These are phyloP conservation scores for Microthlaspi erraticum DNA, from an alignment of 345 rosid genomes.

Conservation along the genomic window DNA sequence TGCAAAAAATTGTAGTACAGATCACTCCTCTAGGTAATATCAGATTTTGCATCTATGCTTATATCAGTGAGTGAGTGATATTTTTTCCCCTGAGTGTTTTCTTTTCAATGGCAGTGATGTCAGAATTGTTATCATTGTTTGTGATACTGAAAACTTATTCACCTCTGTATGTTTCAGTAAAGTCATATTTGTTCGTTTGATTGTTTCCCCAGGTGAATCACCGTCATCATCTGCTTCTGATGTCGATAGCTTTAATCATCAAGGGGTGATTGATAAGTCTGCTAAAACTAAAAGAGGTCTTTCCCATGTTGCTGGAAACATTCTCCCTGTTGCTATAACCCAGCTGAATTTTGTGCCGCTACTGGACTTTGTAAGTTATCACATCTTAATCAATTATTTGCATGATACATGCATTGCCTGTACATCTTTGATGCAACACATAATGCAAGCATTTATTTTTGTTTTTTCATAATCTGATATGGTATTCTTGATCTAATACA, in stretches of 20 bases:
- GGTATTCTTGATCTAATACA: constrained; percentile 51
- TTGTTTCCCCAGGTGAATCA: constrained; percentile 73
- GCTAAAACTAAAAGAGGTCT: constrained; percentile 52
- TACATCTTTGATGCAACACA: constrained; percentile 7
- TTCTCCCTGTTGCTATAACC: constrained; percentile 51
- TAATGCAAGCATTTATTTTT: constrained; percentile 4
- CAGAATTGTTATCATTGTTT: constrained; percentile 15
- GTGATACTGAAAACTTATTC: too few relatives aligned
- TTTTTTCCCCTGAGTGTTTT: constrained; percentile 9
- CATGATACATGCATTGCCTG: constrained; percentile 19
- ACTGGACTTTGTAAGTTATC: constrained; percentile 72
- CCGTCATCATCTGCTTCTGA: constrained; percentile 93
- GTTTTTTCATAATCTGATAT: constrained; percentile 30
- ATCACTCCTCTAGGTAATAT: constrained; percentile 64
- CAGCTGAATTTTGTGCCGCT: constrained; percentile 54
- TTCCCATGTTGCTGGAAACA: constrained; percentile 58
- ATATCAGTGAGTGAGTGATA: constrained; percentile 2
- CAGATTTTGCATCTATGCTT: constrained; percentile 17
- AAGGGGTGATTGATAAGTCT: constrained; percentile 56
- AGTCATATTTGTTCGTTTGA: constrained; percentile 15
- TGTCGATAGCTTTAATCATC: constrained; percentile 72
- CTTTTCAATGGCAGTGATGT: constrained; percentile 10
- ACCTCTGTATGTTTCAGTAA: constrained; percentile 1
- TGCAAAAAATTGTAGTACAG: constrained; percentile 57
- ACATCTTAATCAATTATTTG: constrained; percentile 8